These are phyloP conservation scores for Nannizziopsis arthrosporioides DNA, from an alignment of 2,329 filamentous ascomycete genomes.

Conservation along the genomic window DNA sequence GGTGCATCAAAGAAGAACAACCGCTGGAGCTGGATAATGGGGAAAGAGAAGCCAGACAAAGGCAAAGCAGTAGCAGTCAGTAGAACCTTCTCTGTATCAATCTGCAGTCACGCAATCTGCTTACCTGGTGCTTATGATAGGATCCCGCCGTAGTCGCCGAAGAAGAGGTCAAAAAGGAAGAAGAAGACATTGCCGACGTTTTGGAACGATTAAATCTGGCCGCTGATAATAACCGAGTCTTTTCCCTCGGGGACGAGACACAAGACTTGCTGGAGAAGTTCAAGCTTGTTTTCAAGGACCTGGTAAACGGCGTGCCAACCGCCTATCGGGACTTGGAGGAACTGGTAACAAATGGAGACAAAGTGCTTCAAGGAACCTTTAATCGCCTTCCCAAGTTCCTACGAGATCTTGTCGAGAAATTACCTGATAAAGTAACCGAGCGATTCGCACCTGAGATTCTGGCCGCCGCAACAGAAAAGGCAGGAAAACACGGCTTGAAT, in stretches of 20 bases:
- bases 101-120: not conserved
- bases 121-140: slow-evolving; percentile 4
- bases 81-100: not conserved
- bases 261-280: slow-evolving; percentile 72
- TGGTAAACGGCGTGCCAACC: slow-evolving; percentile 83
- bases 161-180: slow-evolving; percentile 45
- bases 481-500: slow-evolving; percentile 47
- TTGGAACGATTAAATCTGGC: slow-evolving; percentile 76
- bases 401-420: slow-evolving; percentile 71
- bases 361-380: slow-evolving; percentile 53
- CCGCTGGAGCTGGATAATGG: slow-evolving; percentile 32
- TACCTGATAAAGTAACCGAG: slow-evolving; percentile 70
- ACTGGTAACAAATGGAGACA: slow-evolving; percentile 51
- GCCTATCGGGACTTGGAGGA: slow-evolving; percentile 81
- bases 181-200: slow-evolving; percentile 62
- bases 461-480: slow-evolving; percentile 63
- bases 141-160: slow-evolving; percentile 14
- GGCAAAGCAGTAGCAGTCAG: slow-evolving; percentile 20
- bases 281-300: slow-evolving; percentile 80
- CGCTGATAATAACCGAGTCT: slow-evolving; percentile 72
- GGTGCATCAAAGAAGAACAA: slow-evolving; percentile 20
- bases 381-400: slow-evolving; percentile 61
- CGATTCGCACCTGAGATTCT: slow-evolving; percentile 70
- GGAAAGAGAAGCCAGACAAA: slow-evolving; percentile 19
- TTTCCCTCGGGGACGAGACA: slow-evolving; percentile 73